Evolutionary conservation across 148 eudicot genomes (phyloP).

Genomic region (Chenopodium berlandieri): DNA sequence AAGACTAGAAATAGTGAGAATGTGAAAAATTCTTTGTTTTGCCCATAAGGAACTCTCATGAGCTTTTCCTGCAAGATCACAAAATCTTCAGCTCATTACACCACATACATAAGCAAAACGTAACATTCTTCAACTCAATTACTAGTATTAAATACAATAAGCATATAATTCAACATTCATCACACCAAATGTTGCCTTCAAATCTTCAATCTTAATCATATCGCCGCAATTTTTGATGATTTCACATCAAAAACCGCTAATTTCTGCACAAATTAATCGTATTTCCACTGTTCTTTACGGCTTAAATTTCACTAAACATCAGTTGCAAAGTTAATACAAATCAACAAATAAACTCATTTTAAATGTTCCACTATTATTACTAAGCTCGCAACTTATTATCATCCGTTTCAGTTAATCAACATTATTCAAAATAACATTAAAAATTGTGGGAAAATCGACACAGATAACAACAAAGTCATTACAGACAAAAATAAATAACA

Average conservation of each 20-base stretch:
- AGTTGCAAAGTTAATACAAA: not conserved
- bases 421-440: not conserved
- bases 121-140: not conserved
- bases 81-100: slow-evolving; percentile 14
- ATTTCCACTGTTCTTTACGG: not conserved
- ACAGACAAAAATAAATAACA: not conserved
- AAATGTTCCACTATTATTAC: not conserved
- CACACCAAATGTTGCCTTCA: not conserved
- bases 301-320: not conserved
- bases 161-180: not conserved
- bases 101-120: not conserved
- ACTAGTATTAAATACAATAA: too few relatives aligned
- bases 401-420: not conserved
- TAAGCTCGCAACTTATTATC: not conserved
- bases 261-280: not conserved
- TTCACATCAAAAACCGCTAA: not conserved
- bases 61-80: slow-evolving; percentile 77
- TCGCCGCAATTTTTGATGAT: not conserved
- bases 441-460: not conserved
- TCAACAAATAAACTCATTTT: not conserved
- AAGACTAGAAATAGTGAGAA: slow-evolving; percentile 89
- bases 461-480: not conserved
- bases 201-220: not conserved
- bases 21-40: slow-evolving; percentile 68
- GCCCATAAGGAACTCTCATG: slow-evolving; percentile 95